Evolutionary conservation across 2,329 filamentous ascomycete species (phyloP), one percentile per base, ranked within the genome.

Genomic region (Fusarium lyarnte): DNA sequence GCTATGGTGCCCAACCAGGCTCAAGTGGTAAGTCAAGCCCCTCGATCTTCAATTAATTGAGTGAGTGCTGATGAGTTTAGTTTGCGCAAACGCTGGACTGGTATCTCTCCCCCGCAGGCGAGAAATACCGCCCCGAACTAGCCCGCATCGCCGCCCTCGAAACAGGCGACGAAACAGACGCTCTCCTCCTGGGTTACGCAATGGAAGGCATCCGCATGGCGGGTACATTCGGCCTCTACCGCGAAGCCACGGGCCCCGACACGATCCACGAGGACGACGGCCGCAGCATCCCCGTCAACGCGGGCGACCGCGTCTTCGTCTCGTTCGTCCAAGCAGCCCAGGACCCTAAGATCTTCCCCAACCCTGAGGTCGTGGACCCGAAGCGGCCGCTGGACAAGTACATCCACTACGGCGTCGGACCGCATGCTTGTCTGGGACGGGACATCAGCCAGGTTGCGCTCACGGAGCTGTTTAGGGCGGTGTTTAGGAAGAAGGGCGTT

Each of bases 21-120:
- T 4, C 89, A 93, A 76, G 85, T 92, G 75, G 87, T 90, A 81
- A 81, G 86, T 83, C 17, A 8, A 36, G 10, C 6, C 1, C 0
- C 31, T 7, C 4, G 11, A 2, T 43, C 19, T 33, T 21, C 11
- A 41, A 47, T 36, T 25, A 17, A 12, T 6, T 8, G 23, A 8
- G 8, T 27, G 23, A 36, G 12, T 71, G n/a, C 74, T 80, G 47
- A 82, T 61, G 27, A 16, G 31, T 14, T 3, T 67, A 90, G 86
- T 94, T 94, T 78, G 89, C 91, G 3, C 91, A 93, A 82, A 86
- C 92, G 4, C 84, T 94, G 23, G 92, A 94, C 78, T 94, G 89
- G 82, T 94, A 92, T 78, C 85, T 94, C 9, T 87, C 88, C 0
- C 83, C 86, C 6, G 81, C 87, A 36, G 88, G 89, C 73, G 81